A percentile compares a stretch with the other conserved stretches of the same genome.
phyloP scores from a whole-genome alignment of 179 eudicot species.

The Vitellaria paradoxa region DNA sequence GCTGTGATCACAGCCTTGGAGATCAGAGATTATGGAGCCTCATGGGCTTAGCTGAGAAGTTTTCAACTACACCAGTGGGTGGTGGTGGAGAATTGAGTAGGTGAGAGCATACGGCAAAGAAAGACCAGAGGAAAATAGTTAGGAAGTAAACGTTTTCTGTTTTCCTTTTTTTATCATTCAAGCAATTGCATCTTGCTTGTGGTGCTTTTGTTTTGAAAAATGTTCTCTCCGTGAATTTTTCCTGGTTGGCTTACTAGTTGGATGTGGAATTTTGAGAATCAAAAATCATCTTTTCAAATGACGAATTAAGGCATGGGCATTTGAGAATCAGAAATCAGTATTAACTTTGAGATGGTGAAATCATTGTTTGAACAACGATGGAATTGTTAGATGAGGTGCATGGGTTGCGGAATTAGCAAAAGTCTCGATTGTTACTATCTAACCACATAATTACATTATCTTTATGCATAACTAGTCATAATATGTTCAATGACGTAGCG shows the following conservation, averaged over 20 bases:
- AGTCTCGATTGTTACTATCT: too few relatives aligned
- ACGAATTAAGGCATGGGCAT: too few relatives aligned
- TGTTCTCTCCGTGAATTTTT: neutral
- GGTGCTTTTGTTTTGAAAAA: neutral
- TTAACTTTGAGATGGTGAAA: too few relatives aligned
- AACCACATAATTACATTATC: too few relatives aligned
- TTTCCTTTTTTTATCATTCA: neutral
- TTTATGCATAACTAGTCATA: neutral
- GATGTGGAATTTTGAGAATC: neutral
- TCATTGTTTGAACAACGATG: too few relatives aligned
- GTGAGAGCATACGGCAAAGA: slow-evolving; percentile 14
- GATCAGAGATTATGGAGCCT: slow-evolving; percentile 2
- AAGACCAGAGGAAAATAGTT: slow-evolving; percentile 49
- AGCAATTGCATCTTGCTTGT: slow-evolving; percentile 1
- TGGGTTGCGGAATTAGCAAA: too few relatives aligned
- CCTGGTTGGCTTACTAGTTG: neutral
- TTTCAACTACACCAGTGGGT: neutral
- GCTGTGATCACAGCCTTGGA: slow-evolving; percentile 9
- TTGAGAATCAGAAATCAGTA: too few relatives aligned
- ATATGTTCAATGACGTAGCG: neutral
- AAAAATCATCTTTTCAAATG: too few relatives aligned
- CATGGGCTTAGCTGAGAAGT: neutral
- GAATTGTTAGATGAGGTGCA: too few relatives aligned
- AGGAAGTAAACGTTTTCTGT: slow-evolving; percentile 28
- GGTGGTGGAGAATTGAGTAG: slow-evolving; percentile 8